Evolutionary conservation across 768 basidiomycete genomes (phyloP), one percentile per base, ranked within the genome.

Genomic region (Termitomyces sp.): DNA sequence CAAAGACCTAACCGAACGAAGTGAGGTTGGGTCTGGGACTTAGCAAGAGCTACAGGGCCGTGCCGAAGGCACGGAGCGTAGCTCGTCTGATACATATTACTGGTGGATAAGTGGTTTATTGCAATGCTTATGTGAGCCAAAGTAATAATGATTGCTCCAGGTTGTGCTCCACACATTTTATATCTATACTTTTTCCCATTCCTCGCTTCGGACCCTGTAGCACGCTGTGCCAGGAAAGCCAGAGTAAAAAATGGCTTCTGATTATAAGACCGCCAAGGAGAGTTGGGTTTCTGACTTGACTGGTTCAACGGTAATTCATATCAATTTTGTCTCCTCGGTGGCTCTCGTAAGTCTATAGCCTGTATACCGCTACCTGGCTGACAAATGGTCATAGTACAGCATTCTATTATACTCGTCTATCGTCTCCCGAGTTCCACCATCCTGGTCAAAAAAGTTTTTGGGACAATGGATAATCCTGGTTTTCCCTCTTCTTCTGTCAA

Each of bases 191-290:
- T 11, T 32, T 32, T 17, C 32, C 31, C 17, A n/a, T 34, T n/a
- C 14, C n/a, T 32, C 11, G 10, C 17, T 31, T 8, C 31, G 31
- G 55, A 32, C 5, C 9, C 15, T n/a, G 29, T 31, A 42, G 17
- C 25, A 45, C 34, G 31, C 36, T 49, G 56, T 14, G 20, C 15
- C 15, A 11, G 45, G 45, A 25, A 29, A 25, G 32, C 17, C 34
- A 46, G 42, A 10, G 37, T 11, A 29, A 12, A 1, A 10, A 15
- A 67, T 67, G 66, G n/a, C 42, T 14, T 59, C 57, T 4, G 53
- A 60, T 29, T 96, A 96, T 81, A 94, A 92, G 72, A 65, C 78
- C 8, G 84, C 81, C 9, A 96, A 96, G 73, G 91, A 93, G 76
- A 84, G 83, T 0, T 96, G 95, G 68, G 88, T 94, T 43, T 86